Evolutionary conservation across 1,284 basidiomycete genomes (phyloP).

Genomic region (Ceratobasidium sp.): DNA sequence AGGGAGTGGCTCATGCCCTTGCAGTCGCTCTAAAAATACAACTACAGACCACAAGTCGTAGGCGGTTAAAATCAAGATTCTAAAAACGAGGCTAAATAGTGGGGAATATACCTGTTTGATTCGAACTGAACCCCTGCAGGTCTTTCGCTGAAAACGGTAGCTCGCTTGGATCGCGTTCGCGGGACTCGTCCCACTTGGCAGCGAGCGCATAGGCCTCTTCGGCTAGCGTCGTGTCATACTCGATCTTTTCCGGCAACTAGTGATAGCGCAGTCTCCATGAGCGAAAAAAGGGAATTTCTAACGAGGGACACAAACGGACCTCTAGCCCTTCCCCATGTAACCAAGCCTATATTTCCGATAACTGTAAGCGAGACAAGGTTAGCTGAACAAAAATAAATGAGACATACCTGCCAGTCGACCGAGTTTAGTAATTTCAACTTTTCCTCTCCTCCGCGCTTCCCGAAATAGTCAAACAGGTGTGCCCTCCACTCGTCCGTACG

Average conservation of each 20-base stretch:
- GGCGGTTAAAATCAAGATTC: constrained; percentile 17
- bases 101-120: constrained; percentile 63
- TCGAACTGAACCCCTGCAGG: constrained; percentile 71
- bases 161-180: constrained; percentile 64
- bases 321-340: constrained; percentile 84
- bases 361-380: constrained; percentile 25
- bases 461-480: constrained; percentile 87
- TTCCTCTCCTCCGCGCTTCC: constrained; percentile 69
- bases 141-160: constrained; percentile 69
- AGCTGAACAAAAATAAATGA: constrained; percentile 1
- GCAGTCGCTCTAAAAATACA: constrained; percentile 48
- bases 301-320: neutral
- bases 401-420: constrained; percentile 83
- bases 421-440: constrained; percentile 78
- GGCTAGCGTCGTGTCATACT: constrained; percentile 88
- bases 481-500: constrained; percentile 90
- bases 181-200: constrained; percentile 78
- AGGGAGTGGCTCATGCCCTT: constrained; percentile 41
- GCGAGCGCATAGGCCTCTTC: constrained; percentile 80
- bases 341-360: constrained; percentile 74
- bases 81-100: constrained; percentile 4
- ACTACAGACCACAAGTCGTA: constrained; percentile 35
- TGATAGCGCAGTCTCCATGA: neutral
- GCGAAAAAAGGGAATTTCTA: neutral
- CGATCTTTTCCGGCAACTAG: constrained; percentile 79